A percentile compares a stretch with the other conserved stretches of the same genome.
Conservation (phyloP, 257 asterid genomes). For the Jacaranda copaia region DNA sequence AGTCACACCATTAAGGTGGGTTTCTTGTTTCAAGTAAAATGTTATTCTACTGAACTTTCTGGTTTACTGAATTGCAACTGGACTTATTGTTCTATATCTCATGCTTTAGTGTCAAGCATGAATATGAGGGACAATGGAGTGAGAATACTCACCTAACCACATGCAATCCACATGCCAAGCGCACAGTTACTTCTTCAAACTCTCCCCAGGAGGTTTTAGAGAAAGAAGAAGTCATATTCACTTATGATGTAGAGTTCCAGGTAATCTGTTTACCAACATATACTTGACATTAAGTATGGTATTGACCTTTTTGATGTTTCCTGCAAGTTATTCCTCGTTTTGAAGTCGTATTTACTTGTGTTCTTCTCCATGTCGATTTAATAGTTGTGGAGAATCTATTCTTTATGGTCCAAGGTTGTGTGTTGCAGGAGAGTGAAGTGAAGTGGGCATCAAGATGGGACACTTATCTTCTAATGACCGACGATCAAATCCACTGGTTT, state of each 20-base stretch:
- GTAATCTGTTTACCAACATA: constrained; percentile 35
- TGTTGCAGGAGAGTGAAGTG: constrained; percentile 73
- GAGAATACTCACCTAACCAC: constrained; percentile 55
- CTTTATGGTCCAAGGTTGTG: constrained; percentile 6
- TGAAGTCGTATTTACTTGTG: background rate
- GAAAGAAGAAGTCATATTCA: constrained; percentile 68
- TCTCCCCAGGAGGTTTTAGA: constrained; percentile 72
- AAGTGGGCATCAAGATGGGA: constrained; percentile 95
- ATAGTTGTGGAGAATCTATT: background rate
- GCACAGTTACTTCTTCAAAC: constrained; percentile 57
- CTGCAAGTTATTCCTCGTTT: background rate
- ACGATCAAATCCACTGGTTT: constrained; percentile 89
- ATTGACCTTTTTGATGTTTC: background rate
- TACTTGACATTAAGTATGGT: background rate
- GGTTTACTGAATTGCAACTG: constrained; percentile 3
- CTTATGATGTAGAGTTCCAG: constrained; percentile 71
- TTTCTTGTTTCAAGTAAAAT: constrained; percentile 3
- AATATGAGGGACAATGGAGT: constrained; percentile 65
- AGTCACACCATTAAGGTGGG: constrained; percentile 75
- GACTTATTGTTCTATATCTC: constrained; percentile 24
- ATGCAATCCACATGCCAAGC: constrained; percentile 70
- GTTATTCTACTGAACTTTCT: background rate
- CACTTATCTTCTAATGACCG: constrained; percentile 77
- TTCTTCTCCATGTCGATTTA: background rate
- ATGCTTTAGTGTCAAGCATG: constrained; percentile 66